A percentile compares a stretch with the other conserved stretches of the same genome.
Evolutionary conservation across 129 eudicot genomes (phyloP).

Genomic region (Helianthus tuberosus): DNA sequence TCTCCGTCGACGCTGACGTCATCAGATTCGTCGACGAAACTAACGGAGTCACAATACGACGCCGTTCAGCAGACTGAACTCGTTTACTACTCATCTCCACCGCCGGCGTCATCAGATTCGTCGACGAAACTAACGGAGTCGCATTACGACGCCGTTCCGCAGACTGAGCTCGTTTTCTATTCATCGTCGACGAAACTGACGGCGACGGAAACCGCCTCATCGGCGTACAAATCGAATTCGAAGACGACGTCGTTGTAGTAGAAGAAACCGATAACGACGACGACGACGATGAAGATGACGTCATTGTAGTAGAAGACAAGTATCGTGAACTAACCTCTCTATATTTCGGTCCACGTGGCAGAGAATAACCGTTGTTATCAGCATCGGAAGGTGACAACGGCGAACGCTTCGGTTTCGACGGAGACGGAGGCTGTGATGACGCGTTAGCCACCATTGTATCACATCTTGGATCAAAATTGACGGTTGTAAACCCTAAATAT

Average conservation of each 20-base stretch:
- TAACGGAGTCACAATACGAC: slow-evolving; percentile 48
- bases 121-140: slow-evolving; percentile 35
- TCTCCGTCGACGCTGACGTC: background rate
- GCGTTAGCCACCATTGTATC: slow-evolving; percentile 53
- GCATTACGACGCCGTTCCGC: slow-evolving; percentile 53
- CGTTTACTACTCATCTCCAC: slow-evolving; percentile 34
- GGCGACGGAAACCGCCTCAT: slow-evolving; percentile 52
- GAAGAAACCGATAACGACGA: slow-evolving; percentile 36
- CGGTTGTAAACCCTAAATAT: slow-evolving; percentile 31
- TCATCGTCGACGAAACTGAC: slow-evolving; percentile 24
- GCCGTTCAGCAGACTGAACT: slow-evolving; percentile 54
- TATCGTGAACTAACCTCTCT: slow-evolving; percentile 68
- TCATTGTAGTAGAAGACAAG: slow-evolving; percentile 48
- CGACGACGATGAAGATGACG: slow-evolving; percentile 37
- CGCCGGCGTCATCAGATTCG: background rate
- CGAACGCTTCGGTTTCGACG: slow-evolving; percentile 52
- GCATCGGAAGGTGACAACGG: slow-evolving; percentile 68
- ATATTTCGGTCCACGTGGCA: slow-evolving; percentile 52
- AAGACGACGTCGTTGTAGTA: slow-evolving; percentile 47
- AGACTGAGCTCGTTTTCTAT: slow-evolving; percentile 45
- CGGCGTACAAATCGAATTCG: slow-evolving; percentile 38
- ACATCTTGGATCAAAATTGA: slow-evolving; percentile 19
- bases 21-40: slow-evolving; percentile 12
- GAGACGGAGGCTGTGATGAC: slow-evolving; percentile 33
- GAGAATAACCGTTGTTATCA: slow-evolving; percentile 40